A percentile compares a stretch with the other conserved stretches of the same genome.
These are phyloP conservation scores for Monilinia fructigena DNA, from an alignment of 2,329 filamentous ascomycete genomes.

Conservation along the genomic window DNA sequence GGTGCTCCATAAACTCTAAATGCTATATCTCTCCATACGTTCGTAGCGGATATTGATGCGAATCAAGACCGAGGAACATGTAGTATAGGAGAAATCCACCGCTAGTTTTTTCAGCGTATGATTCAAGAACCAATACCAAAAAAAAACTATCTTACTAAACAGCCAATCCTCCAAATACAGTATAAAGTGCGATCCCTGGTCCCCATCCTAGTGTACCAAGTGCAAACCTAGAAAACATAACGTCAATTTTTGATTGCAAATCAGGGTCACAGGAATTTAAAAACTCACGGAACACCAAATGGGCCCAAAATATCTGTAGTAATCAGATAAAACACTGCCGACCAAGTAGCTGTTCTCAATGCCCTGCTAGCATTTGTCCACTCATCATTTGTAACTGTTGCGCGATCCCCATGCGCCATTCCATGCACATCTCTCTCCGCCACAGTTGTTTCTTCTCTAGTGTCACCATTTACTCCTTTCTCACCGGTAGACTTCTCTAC, in stretches of 20 bases:
- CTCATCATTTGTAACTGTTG: constrained; percentile 41
- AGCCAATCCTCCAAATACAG: constrained; percentile 26
- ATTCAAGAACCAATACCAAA: no score
- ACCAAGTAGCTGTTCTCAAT: constrained; percentile 47
- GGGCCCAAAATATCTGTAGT: constrained; percentile 28
- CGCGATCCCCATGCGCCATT: constrained; percentile 6
- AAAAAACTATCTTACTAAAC: constrained; percentile 6
- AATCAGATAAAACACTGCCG: constrained; percentile 44
- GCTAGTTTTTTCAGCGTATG: constrained; percentile 1
- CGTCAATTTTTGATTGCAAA: neutral
- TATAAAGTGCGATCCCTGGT: constrained; percentile 30
- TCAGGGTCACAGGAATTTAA: neutral
- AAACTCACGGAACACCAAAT: constrained; percentile 26
- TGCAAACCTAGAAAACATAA: constrained; percentile 12
- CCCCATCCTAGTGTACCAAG: constrained; percentile 22
- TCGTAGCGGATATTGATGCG: constrained; percentile 29
- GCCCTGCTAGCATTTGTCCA: constrained; percentile 48
- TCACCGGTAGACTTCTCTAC: constrained; percentile 3
- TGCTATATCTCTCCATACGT: constrained; percentile 32
- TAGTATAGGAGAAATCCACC: constrained; percentile 27
- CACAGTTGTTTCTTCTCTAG: constrained; percentile 2
- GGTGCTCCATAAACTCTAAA: constrained; percentile 29
- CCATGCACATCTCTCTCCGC: constrained; percentile 1
- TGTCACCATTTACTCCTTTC: neutral
- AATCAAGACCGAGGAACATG: constrained; percentile 31